Percentiles rank a stretch among this genome's conserved stretches.
Conservation (phyloP, 2,329 filamentous ascomycete species). For the Diaporthe citriasiana region DNA sequence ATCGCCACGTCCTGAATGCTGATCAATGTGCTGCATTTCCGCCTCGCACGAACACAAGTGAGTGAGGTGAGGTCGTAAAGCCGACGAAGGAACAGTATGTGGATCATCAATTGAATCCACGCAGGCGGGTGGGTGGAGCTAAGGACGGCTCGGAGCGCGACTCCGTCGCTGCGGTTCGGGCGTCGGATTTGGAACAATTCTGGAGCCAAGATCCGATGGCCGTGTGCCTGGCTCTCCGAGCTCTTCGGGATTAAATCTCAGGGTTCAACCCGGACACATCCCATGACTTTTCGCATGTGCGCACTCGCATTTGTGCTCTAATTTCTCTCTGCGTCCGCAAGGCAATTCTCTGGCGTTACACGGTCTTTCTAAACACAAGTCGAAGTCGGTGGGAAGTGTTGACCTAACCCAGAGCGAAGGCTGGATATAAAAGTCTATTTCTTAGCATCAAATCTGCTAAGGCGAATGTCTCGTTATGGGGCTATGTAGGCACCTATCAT, state of each 20-base stretch:
- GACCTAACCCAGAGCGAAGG: not conserved
- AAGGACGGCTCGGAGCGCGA: slow-evolving; percentile 12
- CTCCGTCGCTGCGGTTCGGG: not conserved
- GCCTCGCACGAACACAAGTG: too few relatives aligned
- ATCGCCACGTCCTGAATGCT: not conserved
- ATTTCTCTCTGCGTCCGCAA: not conserved
- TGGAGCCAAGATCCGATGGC: slow-evolving; percentile 13
- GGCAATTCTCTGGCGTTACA: not conserved
- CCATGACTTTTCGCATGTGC: not conserved
- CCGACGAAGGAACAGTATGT: not conserved
- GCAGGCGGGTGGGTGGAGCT: not conserved
- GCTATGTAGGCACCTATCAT: not conserved
- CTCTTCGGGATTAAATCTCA: not conserved
- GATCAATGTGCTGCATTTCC: not conserved
- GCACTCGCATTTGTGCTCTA: not conserved
- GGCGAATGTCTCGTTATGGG: not conserved
- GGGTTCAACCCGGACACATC: not conserved
- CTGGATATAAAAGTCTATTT: not conserved
- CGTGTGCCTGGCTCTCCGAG: not conserved
- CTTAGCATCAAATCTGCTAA: not conserved
- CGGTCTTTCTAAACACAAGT: not conserved
- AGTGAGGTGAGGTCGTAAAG: not conserved
- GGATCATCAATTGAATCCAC: not conserved
- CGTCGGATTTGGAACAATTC: slow-evolving; percentile 23
- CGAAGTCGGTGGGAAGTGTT: not conserved